These are phyloP conservation scores for Penicillium concentricum DNA, from an alignment of 2,329 filamentous ascomycete genomes.

Conservation along the genomic window DNA sequence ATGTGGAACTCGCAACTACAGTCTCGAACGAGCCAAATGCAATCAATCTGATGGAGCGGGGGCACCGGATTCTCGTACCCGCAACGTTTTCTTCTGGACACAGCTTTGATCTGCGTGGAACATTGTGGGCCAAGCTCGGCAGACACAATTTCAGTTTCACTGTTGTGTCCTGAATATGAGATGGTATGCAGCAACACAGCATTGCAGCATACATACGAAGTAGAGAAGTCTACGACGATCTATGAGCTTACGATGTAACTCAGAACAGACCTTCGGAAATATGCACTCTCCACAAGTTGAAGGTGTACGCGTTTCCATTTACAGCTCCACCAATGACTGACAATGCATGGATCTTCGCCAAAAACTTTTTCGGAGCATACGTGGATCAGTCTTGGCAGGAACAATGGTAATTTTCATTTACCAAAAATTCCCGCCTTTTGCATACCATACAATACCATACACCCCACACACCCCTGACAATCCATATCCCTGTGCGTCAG, in stretches of 20 bases:
- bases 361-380: conserved; percentile 11
- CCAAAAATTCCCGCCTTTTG: background rate
- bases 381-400: conserved; percentile 26
- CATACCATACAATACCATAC: background rate
- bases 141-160: background rate
- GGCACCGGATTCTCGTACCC: background rate
- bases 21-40: conserved; percentile 16
- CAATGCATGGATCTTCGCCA: conserved; percentile 21
- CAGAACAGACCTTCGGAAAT: background rate
- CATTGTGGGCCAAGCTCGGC: background rate
- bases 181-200: background rate
- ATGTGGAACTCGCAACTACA: conserved; percentile 6
- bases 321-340: conserved; percentile 21
- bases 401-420: background rate
- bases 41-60: conserved; percentile 15
- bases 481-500: conserved; percentile 27
- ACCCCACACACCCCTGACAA: conserved; percentile 26
- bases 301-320: conserved; percentile 23
- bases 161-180: background rate
- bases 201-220: background rate
- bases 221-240: background rate
- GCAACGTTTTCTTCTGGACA: background rate
- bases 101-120: background rate
- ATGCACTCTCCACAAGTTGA: conserved; percentile 11
- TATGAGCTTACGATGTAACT: background rate